Evolutionary conservation across 306 rosid genomes (phyloP), one percentile per base, ranked within the genome.

Genomic region (Pueraria montana): DNA sequence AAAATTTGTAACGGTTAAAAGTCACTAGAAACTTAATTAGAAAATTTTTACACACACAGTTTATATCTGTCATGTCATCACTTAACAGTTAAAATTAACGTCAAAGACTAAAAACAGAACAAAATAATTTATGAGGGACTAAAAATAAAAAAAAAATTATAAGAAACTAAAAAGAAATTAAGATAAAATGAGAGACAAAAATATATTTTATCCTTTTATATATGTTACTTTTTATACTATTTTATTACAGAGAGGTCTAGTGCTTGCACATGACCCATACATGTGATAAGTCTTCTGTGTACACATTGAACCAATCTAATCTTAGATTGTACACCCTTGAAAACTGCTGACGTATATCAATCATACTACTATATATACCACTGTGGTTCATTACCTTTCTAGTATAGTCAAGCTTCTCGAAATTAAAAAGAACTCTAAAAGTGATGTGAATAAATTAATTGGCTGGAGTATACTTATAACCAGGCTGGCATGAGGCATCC

Each of bases 181-280:
- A n/a, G n/a, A n/a, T n/a, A n/a, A n/a, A n/a, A n/a, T n/a, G n/a
- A n/a, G n/a, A n/a, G n/a, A n/a, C n/a, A n/a, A n/a, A n/a, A n/a
- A n/a, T n/a, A n/a, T n/a, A n/a, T n/a, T n/a, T n/a, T n/a, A n/a
- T n/a, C n/a, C n/a, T n/a, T n/a, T n/a, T n/a, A n/a, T 72, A 30
- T 14, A 9, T 20, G 11, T 50, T 46, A 46, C 18, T 46, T 27
- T 48, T 23, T 46, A 14, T 49, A 48, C 42, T 26, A 46, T 46
- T 71, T 49, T 49, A 49, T 73, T 30, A 24, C 21, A 4, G 16
- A 26, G 8, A 16, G 62, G n/a, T 72, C 4, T 48, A 72, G 62
- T 72, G 77, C 46, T 49, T 72, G 23, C 46, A 49, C 42, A 49
- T 72, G 77, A 72, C 23, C 24, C 26, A 16, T 49, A 72, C 46